These are phyloP conservation scores for Theobroma grandiflorum DNA, from an alignment of 441 rosid genomes.

Conservation along the genomic window DNA sequence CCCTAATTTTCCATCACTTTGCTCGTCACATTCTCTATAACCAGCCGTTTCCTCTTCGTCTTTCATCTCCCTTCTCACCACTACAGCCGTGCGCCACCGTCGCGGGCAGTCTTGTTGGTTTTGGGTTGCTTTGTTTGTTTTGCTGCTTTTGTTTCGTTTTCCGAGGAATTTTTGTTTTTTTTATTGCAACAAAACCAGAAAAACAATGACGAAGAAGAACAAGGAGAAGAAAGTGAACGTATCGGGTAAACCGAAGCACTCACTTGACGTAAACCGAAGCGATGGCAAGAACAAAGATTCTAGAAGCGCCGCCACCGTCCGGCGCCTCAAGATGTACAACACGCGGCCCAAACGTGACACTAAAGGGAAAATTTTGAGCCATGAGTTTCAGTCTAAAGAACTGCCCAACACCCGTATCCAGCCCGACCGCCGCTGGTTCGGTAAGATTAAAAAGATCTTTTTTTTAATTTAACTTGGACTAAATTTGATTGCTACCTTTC, in stretches of 20 bases:
- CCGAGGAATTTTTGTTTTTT: not conserved
- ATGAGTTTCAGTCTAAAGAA: conserved; percentile 78
- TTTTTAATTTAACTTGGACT: not conserved
- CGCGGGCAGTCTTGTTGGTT: no score
- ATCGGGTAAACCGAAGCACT: conserved; percentile 90
- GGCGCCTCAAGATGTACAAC: conserved; percentile 88
- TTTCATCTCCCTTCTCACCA: no score
- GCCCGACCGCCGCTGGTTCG: conserved; percentile 93
- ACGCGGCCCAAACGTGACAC: conserved; percentile 58
- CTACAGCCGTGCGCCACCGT: no score
- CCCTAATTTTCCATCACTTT: no score
- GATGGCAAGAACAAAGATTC: conserved; percentile 55
- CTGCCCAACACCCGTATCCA: conserved; percentile 82
- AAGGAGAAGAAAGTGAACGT: conserved; percentile 68
- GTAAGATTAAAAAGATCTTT: conserved; percentile 40
- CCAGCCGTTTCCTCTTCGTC: no score
- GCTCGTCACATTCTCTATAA: no score
- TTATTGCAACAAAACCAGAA: not conserved
- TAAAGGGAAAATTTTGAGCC: conserved; percentile 66
- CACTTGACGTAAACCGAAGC: conserved; percentile 77
- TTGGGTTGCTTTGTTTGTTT: no score
- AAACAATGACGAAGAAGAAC: conserved; percentile 61
- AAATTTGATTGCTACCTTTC: not conserved
- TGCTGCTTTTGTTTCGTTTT: no score
- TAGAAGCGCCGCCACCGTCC: conserved; percentile 80